Percentiles rank a stretch among this genome's conserved stretches.
Evolutionary conservation across 495 filamentous ascomycete species (phyloP).

Genomic region (Penicillium subrubescens): DNA sequence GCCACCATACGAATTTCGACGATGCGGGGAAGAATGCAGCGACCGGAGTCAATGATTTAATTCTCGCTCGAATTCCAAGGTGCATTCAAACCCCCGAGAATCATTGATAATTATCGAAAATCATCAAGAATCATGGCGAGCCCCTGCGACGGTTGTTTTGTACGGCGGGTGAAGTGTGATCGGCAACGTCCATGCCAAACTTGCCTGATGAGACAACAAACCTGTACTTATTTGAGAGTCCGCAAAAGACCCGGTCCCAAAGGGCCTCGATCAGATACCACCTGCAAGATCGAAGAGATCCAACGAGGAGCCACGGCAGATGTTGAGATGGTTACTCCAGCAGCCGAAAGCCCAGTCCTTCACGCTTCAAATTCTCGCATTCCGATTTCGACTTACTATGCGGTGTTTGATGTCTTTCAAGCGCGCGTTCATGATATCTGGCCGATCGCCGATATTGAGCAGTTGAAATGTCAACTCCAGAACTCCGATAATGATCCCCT

Average conservation of each 20-base stretch:
- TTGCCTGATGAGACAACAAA: constrained; percentile 13
- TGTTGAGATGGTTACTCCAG: neutral
- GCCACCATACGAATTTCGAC: constrained; percentile 3
- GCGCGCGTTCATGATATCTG: constrained; percentile 17
- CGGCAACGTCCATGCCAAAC: constrained; percentile 19
- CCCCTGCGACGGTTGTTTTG: constrained; percentile 22
- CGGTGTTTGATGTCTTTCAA: constrained; percentile 17
- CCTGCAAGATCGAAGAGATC: constrained; percentile 16
- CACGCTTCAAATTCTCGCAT: constrained; percentile 10
- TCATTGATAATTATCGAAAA: neutral
- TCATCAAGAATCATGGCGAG: constrained; percentile 10
- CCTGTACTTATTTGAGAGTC: constrained; percentile 21
- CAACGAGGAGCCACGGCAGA: constrained; percentile 2
- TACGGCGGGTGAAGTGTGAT: constrained; percentile 24
- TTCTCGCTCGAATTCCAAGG: constrained; percentile 18
- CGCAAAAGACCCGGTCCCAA: constrained; percentile 23
- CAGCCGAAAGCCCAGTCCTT: neutral
- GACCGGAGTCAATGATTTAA: constrained; percentile 10
- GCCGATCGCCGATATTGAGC: constrained; percentile 17
- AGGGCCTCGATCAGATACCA: constrained; percentile 17
- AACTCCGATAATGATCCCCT: neutral
- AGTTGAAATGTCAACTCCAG: constrained; percentile 14
- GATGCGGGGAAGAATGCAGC: constrained; percentile 3
- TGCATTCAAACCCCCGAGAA: neutral
- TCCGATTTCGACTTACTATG: constrained; percentile 11